Evolutionary conservation across 208 protist genomes (phyloP).

Genomic region (Wallacemonas collosoma): DNA sequence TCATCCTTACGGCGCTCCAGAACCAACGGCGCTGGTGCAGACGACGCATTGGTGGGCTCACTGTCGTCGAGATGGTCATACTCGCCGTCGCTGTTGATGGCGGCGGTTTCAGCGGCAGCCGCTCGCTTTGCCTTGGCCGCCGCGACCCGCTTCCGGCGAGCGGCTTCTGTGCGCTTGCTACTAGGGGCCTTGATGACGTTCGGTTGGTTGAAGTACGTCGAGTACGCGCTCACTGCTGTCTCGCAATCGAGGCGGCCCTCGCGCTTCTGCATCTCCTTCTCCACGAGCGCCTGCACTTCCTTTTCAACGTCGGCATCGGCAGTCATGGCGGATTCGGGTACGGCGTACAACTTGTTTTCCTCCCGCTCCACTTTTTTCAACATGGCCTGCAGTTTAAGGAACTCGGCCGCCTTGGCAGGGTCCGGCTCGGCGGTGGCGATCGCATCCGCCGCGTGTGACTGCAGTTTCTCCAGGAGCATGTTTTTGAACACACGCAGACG

Average conservation of each 20-base stretch:
- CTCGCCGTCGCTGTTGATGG: slow-evolving; percentile 20
- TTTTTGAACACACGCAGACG: slow-evolving; percentile 34
- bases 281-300: slow-evolving; percentile 37
- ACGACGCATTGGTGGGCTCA: not conserved
- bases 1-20: slow-evolving; percentile 59
- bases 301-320: slow-evolving; percentile 41
- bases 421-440: not conserved
- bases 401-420: slow-evolving; percentile 9
- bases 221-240: slow-evolving; percentile 75
- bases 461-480: slow-evolving; percentile 17
- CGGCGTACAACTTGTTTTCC: slow-evolving; percentile 16
- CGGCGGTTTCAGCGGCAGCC: slow-evolving; percentile 13
- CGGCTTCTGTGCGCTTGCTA: slow-evolving; percentile 22
- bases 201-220: slow-evolving; percentile 89
- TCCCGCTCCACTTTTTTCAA: slow-evolving; percentile 11
- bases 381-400: slow-evolving; percentile 9
- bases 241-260: slow-evolving; percentile 77
- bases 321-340: slow-evolving; percentile 6
- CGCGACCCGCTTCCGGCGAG: slow-evolving; percentile 13
- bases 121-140: slow-evolving; percentile 8
- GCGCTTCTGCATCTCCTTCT: slow-evolving; percentile 19
- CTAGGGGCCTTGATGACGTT: slow-evolving; percentile 75
- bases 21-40: slow-evolving; percentile 9
- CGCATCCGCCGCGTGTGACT: slow-evolving; percentile 12
- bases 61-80: not conserved